Evolutionary conservation across 2,329 filamentous ascomycete genomes (phyloP), one percentile per base, ranked within the genome.

Genomic region (Bipolaris cookei): DNA sequence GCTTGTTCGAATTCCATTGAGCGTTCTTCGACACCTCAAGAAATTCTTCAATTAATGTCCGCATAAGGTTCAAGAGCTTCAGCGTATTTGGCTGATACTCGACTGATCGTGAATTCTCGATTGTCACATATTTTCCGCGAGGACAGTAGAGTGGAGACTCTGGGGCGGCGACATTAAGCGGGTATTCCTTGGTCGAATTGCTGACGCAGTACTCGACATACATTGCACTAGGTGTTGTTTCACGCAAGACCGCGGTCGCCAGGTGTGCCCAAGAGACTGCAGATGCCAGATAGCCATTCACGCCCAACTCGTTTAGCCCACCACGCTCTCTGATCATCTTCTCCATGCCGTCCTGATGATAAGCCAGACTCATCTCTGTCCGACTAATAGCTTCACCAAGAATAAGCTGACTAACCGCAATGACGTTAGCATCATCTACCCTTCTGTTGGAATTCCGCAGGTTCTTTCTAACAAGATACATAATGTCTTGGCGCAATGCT

Each of bases 81-180:
- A 65, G 50, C 2, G 68, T 65, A 16, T 32, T 44, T 4, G 42
- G 42, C 25, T 44, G 42, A 16, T 44, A 44, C 11, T 30, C 16
- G 16, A 44, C 42, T 7, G 42, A 16, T 32, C 25, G 30, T 32
- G 70, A 70, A 25, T 59, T 61, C 25, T 64, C 58, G 18, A 77
- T 52, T 1, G 72, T 76, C 8, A 66, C 55, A 35, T 71, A 76
- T 5, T 58, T 63, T 0, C 21, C 39, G 11, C 67, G 66, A 6
- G 75, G 74, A 35, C 65, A 69, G 52, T 71, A 77, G 0, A 78
- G 56, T 5, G 76, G 76, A 1, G 74, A 77, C 38, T 77, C 75
- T 0, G 76, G 76, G 28, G 76, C 61, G 3, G 61, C 65, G 6
- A 61, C 65, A 2, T 57, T 67, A 16, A 47, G 42, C 5, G 56